Evolutionary conservation across 2,329 filamentous ascomycete genomes (phyloP).

Genomic region (Ascochyta lentis): DNA sequence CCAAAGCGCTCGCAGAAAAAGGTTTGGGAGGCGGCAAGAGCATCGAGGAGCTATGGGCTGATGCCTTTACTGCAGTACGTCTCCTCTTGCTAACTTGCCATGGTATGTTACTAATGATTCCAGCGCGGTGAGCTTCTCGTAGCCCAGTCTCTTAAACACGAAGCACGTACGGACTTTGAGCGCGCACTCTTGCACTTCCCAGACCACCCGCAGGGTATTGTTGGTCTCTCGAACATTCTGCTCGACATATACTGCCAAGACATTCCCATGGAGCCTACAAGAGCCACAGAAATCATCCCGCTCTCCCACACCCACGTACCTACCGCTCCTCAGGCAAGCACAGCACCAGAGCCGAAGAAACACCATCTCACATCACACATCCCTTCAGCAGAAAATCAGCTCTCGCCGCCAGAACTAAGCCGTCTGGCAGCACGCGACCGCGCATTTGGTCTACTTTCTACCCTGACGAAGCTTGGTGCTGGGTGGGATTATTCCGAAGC

Average conservation of each 20-base stretch:
- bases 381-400: conserved; percentile 44
- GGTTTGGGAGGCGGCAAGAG: conserved; percentile 84
- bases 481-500: conserved; percentile 94
- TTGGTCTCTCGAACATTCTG: conserved; percentile 83
- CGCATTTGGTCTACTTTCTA: conserved; percentile 81
- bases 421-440: conserved; percentile 89
- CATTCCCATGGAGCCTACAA: conserved; percentile 64
- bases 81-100: not conserved
- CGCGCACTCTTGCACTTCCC: conserved; percentile 78
- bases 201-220: conserved; percentile 79
- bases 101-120: conserved; percentile 9
- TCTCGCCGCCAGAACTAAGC: conserved; percentile 74
- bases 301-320: conserved; percentile 16
- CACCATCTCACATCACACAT: conserved; percentile 61
- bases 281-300: conserved; percentile 30
- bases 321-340: not conserved
- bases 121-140: conserved; percentile 73
- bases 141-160: conserved; percentile 67
- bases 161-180: conserved; percentile 80
- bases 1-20: conserved; percentile 66
- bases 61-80: conserved; percentile 81
- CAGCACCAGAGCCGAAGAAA: conserved; percentile 21
- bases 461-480: conserved; percentile 81
- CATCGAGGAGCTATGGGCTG: conserved; percentile 82
- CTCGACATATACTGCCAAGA: conserved; percentile 80